Base-by-base conservation (phyloP, 805 yeast genomes). In the Tetrapisispora namnaoensis region DNA sequence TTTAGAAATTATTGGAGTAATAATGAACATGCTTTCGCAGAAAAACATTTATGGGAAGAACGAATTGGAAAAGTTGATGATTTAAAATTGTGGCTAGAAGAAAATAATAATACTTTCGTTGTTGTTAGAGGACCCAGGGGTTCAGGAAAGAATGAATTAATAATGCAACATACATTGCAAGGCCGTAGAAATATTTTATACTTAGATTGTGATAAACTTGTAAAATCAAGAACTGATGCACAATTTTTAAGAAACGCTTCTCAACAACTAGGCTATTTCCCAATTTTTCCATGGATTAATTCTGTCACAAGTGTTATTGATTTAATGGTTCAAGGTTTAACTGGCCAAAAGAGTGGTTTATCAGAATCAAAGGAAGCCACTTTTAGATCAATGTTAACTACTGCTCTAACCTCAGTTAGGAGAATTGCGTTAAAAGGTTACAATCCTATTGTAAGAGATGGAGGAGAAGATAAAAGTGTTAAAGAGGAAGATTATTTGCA, bases 111-210 rank as follows among this genome's bases (percentile, higher is more conserved):
- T 62, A 87, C 97, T 1, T 93, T 89, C 61, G 89, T 91, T 24
- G 79, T 93, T 3, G 81, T 93, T 2, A 79, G 82, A 53, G 99
- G 99, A 13, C 98, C 99, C 5, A 76, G 87, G 54, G 99, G 99
- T 5, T 81, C 95, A n/a, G 99, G 98, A 21, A 91, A 93, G 58
- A 77, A 81, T 51, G 91, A 82, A 51, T 69, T 88, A 51, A 89
- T 91, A 4, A 67, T 83, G 60, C 80, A 80, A 41, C 79, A 82
- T 58, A 81, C 84, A 1, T 70, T 87, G 42, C 68, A 72, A 44
- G 78, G 73, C 28, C 77, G 89, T 46, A 71, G 73, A 1, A 82
- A 83, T 52, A 76, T 83, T 3, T 70, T 89, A 37, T 74, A 78
- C 50, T 65, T 93, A 42, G 95, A 91, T 65, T 91, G 97, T 70